A percentile compares a stretch with the other conserved stretches of the same genome.
Evolutionary conservation across 1,284 basidiomycete genomes (phyloP).

Genomic region (Filobasidium uniguttulatum): DNA sequence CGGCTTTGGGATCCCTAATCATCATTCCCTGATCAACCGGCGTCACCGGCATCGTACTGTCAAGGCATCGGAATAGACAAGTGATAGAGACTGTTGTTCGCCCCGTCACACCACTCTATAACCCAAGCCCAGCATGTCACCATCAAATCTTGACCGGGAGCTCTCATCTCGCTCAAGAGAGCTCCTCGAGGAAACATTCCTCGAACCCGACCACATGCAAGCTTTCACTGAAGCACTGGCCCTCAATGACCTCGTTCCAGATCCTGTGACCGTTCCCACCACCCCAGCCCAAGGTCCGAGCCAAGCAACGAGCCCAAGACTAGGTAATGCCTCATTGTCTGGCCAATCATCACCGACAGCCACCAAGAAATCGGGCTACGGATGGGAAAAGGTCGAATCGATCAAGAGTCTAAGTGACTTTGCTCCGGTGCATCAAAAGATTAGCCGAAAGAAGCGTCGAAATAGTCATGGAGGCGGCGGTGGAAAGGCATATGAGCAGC

Average conservation of each 20-base stretch:
- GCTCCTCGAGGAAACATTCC: too few species aligned
- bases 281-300: background rate
- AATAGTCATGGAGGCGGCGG: background rate
- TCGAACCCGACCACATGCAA: conserved; percentile 22
- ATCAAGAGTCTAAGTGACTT: conserved; percentile 83
- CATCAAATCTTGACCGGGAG: too few species aligned
- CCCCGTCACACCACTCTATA: too few species aligned
- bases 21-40: too few species aligned
- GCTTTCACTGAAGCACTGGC: conserved; percentile 33
- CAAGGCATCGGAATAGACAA: too few species aligned
- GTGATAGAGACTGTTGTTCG: too few species aligned
- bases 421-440: conserved; percentile 72
- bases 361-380: conserved; percentile 16
- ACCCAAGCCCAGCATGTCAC: too few species aligned
- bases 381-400: conserved; percentile 46
- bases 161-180: too few species aligned
- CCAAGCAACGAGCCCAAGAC: background rate
- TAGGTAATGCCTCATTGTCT: conserved; percentile 18
- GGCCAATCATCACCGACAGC: conserved; percentile 6
- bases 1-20: too few species aligned
- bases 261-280: conserved; percentile 20
- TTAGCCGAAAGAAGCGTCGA: conserved; percentile 34
- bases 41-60: too few species aligned
- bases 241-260: conserved; percentile 21
- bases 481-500: background rate